phyloP scores from a whole-genome alignment of 176 grass and related monocot genomes.

The Avena atlantica region DNA sequence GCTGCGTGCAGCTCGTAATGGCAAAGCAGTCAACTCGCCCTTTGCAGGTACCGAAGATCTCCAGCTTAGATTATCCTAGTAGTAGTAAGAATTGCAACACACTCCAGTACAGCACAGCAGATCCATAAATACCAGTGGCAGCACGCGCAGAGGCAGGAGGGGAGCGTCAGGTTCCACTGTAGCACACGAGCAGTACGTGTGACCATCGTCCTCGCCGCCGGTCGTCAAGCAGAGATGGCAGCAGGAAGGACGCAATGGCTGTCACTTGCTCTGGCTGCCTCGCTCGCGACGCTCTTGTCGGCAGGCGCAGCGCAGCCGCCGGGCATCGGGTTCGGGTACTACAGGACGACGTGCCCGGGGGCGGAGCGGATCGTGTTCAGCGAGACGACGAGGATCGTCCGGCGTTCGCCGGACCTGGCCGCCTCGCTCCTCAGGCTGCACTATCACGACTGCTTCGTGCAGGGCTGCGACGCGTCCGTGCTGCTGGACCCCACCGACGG shows the following conservation, averaged over 20 bases:
- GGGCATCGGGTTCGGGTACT: slow-evolving; percentile 54
- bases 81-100: background rate
- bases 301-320: slow-evolving; percentile 3
- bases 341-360: slow-evolving; percentile 61
- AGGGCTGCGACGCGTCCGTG: slow-evolving; percentile 43
- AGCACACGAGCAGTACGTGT: background rate
- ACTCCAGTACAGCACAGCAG: background rate
- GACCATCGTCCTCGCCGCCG: background rate
- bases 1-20: slow-evolving; percentile 9
- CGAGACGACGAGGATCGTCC: slow-evolving; percentile 53
- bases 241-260: background rate
- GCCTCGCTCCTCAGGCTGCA: slow-evolving; percentile 55
- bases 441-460: slow-evolving; percentile 66
- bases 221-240: background rate
- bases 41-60: slow-evolving; percentile 24
- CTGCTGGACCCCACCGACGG: slow-evolving; percentile 50
- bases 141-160: background rate
- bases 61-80: background rate
- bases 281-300: background rate
- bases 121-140: background rate
- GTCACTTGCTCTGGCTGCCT: slow-evolving; percentile 7
- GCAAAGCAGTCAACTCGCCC: slow-evolving; percentile 22
- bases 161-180: background rate
- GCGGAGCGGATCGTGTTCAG: slow-evolving; percentile 59
- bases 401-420: slow-evolving; percentile 47